Evolutionary conservation across 1,139 yeast genomes (phyloP), one percentile per base, ranked within the genome.

Genomic region (Meyerozyma carpophila): DNA sequence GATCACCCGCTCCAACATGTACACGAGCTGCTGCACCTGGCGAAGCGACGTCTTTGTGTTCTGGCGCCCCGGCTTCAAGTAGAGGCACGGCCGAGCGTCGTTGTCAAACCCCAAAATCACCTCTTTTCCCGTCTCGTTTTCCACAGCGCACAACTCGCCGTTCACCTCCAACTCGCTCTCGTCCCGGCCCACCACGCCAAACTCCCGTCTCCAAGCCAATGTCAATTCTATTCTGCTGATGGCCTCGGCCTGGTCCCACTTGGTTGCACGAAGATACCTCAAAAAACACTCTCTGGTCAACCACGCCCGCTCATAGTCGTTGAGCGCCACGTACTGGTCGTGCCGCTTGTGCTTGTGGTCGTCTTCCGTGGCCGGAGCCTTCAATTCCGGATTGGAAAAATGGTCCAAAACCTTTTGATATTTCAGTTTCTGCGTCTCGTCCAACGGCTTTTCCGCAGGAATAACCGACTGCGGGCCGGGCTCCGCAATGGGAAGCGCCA

Each of bases 21-120:
- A 68, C n/a, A 73, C 79, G 53, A 73, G 57, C 52, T 73, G 78
- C 52, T 73, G 75, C 2, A 73, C 78, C 49, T 73, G 79, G 37
- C 68, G 57, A 29, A 63, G 58, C 6, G 73, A 62, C 1, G 78
- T 63, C 45, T 70, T 66, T 21, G 79, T 73, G 50, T 73, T 73
- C 51, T 73, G 79, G 50, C 75, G 65, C 9, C 79, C 79, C 5
- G 75, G 75, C 48, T 72, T 69, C 49, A 73, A 67, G 51, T 73
- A 73, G 46, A 73, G 62, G 51, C 78, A 73, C 9, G 79, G 79
- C 53, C 77, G 63, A 26, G 69, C 63, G 48, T 73, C 77, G 45
- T 65, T 68, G 48, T 73, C 79, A 50, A 57, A 73, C 4, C 79
- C 79, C 44, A 73, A 59, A 31, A 73, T 69, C 21, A 73, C 70